Base-by-base conservation (phyloP, 495 filamentous ascomycete genomes). In the Neohortaea acidophila region DNA sequence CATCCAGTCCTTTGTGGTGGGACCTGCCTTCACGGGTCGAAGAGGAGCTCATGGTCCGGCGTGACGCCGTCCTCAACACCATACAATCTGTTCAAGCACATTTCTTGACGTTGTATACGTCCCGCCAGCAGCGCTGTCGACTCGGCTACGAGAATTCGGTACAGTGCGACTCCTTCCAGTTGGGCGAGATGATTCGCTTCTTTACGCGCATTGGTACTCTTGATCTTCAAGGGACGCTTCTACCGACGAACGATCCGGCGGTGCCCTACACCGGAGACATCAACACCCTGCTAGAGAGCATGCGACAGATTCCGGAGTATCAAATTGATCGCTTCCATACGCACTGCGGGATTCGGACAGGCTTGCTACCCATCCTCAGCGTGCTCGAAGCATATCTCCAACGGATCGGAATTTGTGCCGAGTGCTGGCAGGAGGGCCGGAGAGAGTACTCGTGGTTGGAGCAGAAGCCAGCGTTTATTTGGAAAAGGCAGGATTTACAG, bases 151-250 rank as follows among this genome's bases (percentile, higher is more conserved):
- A 77, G 41, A 76, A 76, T 24, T 79, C 72, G 26, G 60, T 67
- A 12, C 70, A 78, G 43, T 93, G 84, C 55, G 84, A 93, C 57
- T 73, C 77, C 4, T 93, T 82, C 55, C 82, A 92, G 49, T 66
- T 91, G 0, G 84, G 84, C 12, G 81, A 91, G 58, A 84, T 84
- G 66, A 59, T 81, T 43, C 78, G 80, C 26, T 93, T 91, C 55
- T 75, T 93, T 19, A 52, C 66, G 3, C 63, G 54, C 19, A 51
- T 58, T 15, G 59, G 58, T 9, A 65, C 51, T 0, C 43, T 69
- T 15, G 48, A 53, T 10, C 28, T 67, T 23, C 58, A 59, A 51
- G 57, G 57, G 9, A 52, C 58, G 15, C 49, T 61, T 25, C 50
- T 58, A 12, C 43, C 51, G 38, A 23, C 31, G 33, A 13, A 34